A percentile compares a stretch with the other conserved stretches of the same genome.
Evolutionary conservation across 352 stramenopile genomes (phyloP).

Genomic region (Blastocystis hominis): DNA sequence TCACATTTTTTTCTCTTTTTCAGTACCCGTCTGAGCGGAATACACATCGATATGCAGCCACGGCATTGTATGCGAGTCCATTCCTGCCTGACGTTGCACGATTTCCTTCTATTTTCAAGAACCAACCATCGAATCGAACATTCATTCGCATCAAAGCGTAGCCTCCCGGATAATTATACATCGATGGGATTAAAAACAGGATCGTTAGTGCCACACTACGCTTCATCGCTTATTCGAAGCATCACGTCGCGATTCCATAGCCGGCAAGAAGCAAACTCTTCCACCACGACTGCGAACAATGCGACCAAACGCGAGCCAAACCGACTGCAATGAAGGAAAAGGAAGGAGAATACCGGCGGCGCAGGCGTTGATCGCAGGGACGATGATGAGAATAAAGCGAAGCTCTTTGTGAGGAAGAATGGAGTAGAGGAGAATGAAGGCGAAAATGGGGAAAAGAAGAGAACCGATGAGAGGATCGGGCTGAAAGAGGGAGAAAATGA

Average conservation of each 20-base stretch:
- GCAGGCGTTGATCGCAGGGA: constrained; percentile 27
- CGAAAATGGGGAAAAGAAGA: constrained; percentile 60
- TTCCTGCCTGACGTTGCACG: neutral
- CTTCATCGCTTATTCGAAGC: neutral
- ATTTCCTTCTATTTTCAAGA: neutral
- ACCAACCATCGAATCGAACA: neutral
- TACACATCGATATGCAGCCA: constrained; percentile 52
- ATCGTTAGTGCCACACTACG: neutral
- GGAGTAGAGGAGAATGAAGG: constrained; percentile 86
- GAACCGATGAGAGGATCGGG: neutral
- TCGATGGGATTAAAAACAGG: constrained; percentile 1
- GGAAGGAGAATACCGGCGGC: neutral
- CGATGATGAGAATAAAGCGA: constrained; percentile 51
- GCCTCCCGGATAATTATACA: constrained; percentile 44
- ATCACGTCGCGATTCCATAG: neutral
- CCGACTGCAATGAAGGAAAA: neutral
- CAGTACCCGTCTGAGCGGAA: constrained; percentile 36
- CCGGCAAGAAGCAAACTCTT: neutral
- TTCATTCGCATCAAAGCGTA: constrained; percentile 27
- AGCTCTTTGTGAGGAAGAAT: constrained; percentile 93
- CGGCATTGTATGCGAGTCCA: neutral
- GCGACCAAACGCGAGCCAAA: constrained; percentile 23
- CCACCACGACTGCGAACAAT: neutral
- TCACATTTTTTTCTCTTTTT: neutral
- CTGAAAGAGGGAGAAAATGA: constrained; percentile 6